phyloP scores from a whole-genome alignment of 345 rosid species.

The Excoecaria cochinchinensis region DNA sequence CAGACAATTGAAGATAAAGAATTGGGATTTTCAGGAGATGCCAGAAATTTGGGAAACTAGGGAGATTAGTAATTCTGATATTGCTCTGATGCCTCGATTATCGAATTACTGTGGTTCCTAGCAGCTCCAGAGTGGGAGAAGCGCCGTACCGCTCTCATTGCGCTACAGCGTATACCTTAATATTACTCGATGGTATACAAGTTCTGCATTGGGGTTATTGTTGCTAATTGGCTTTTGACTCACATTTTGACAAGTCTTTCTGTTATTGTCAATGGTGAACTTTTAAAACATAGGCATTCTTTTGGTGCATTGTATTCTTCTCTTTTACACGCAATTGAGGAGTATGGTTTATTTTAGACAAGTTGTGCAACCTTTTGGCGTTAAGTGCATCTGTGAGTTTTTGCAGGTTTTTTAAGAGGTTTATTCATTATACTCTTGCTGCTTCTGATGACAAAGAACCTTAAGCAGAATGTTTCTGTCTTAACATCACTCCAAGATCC shows the following conservation, averaged over 20 bases:
- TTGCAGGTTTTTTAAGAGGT: constrained; percentile 8
- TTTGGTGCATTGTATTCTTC: background rate
- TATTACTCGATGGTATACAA: constrained; percentile 80
- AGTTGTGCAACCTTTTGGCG: background rate
- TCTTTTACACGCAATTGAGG: background rate
- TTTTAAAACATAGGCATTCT: background rate
- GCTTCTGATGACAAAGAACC: constrained; percentile 58
- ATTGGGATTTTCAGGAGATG: no score
- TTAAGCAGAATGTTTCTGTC: constrained; percentile 79
- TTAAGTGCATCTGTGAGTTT: constrained; percentile 21
- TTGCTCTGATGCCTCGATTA: constrained; percentile 92
- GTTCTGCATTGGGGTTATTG: background rate
- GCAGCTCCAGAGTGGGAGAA: constrained; percentile 98
- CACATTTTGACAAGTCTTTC: background rate
- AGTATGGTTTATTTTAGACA: background rate
- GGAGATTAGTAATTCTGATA: constrained; percentile 80
- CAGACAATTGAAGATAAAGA: constrained; percentile 91
- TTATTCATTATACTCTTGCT: constrained; percentile 42
- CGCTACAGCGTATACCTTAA: constrained; percentile 96
- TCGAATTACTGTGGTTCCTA: constrained; percentile 88
- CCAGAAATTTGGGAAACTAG: no score
- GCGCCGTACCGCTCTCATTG: constrained; percentile 93
- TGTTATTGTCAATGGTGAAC: background rate
- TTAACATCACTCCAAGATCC: constrained; percentile 78
- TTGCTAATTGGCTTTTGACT: constrained; percentile 63